Evolutionary conservation across 129 eudicot species (phyloP).

Genomic region (Pittosporum tobira): DNA sequence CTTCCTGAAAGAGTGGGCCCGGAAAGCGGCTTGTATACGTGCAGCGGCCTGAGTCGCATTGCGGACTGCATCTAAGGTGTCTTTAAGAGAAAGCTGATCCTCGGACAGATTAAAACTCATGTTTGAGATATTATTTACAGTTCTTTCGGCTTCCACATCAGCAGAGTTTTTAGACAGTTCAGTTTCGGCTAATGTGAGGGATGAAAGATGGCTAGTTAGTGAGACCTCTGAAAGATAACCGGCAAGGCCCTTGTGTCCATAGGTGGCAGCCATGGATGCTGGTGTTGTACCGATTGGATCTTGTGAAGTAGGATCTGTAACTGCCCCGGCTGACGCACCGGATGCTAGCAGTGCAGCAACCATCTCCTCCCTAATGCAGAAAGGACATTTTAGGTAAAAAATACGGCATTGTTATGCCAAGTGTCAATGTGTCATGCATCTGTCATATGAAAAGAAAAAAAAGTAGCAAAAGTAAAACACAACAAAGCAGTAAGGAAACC

Average conservation of each 20-base stretch:
- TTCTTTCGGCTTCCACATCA: conserved; percentile 51
- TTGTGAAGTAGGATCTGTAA: conserved; percentile 76
- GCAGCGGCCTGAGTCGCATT: conserved; percentile 96
- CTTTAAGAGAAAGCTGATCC: conserved; percentile 52
- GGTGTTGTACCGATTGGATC: conserved; percentile 87
- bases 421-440: neutral
- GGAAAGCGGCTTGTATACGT: conserved; percentile 86
- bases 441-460: neutral
- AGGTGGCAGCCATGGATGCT: conserved; percentile 72
- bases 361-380: conserved; percentile 74
- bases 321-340: conserved; percentile 87
- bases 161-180: conserved; percentile 60
- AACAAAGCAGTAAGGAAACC: neutral
- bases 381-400: neutral
- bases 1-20: conserved; percentile 90
- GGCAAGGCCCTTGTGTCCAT: conserved; percentile 89
- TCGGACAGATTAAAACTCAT: conserved; percentile 29
- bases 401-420: neutral
- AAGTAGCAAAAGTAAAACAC: too few relatives aligned
- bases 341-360: conserved; percentile 88
- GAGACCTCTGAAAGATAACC: conserved; percentile 90
- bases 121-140: conserved; percentile 39
- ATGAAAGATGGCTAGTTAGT: conserved; percentile 74
- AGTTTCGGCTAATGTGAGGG: conserved; percentile 56
- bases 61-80: conserved; percentile 77